Percentiles rank a stretch among this genome's conserved stretches.
Evolutionary conservation across 2,329 filamentous ascomycete species (phyloP).

Genomic region (Biscogniauxia mediterranea): DNA sequence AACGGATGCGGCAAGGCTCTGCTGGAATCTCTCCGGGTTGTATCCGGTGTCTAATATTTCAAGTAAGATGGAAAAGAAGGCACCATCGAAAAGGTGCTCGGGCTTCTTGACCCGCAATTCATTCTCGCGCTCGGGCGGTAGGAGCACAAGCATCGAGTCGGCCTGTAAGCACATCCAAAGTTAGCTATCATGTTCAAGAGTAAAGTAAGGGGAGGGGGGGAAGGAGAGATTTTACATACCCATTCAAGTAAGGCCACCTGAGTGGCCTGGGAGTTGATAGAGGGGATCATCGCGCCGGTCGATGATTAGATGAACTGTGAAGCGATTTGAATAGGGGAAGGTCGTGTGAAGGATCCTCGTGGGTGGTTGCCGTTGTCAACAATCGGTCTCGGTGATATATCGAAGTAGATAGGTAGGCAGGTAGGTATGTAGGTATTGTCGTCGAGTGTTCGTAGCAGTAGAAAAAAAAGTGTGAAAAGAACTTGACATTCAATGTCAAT

Average conservation of each 20-base stretch:
- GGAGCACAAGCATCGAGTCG: conserved; percentile 27
- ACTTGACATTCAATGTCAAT: not conserved
- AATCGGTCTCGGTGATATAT: not conserved
- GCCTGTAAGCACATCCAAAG: conserved; percentile 19
- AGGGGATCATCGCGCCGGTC: conserved; percentile 26
- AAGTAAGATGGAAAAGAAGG: conserved; percentile 54
- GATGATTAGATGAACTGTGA: conserved; percentile 6
- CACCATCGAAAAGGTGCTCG: conserved; percentile 52
- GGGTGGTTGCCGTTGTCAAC: not conserved
- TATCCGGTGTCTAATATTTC: conserved; percentile 58
- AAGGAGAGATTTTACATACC: conserved; percentile 23
- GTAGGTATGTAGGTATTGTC: not conserved
- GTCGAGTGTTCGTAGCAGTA: not conserved
- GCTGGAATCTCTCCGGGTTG: conserved; percentile 52
- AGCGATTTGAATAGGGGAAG: not conserved
- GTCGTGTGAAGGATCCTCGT: too few relatives aligned
- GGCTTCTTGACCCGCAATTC: conserved; percentile 47
- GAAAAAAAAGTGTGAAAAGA: not conserved
- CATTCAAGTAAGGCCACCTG: conserved; percentile 29
- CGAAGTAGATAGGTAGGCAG: not conserved
- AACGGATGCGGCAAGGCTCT: conserved; percentile 39
- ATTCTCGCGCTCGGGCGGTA: conserved; percentile 33
- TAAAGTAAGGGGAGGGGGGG: conserved; percentile 30
- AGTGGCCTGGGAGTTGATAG: conserved; percentile 20
- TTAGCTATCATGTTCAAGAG: conserved; percentile 16